Conservation (phyloP, 2,329 filamentous ascomycete species). For the Trichoderma guizhouense region DNA sequence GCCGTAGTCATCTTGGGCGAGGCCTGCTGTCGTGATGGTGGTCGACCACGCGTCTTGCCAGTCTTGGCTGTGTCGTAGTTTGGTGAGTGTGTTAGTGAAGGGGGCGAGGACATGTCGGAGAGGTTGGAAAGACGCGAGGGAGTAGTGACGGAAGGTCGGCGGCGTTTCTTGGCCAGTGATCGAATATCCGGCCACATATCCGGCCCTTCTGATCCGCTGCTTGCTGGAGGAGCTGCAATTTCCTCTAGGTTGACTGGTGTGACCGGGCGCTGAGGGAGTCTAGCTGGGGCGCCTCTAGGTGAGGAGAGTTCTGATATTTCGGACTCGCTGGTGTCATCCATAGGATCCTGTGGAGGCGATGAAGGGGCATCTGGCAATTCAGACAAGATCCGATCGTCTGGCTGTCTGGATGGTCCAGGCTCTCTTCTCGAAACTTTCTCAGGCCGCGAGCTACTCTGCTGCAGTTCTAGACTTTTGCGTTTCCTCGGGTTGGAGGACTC, state of each 20-base stretch:
- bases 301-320: constrained; percentile 39
- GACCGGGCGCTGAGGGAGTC: constrained; percentile 30
- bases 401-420: constrained; percentile 23
- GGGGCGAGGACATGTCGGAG: constrained; percentile 61
- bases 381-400: constrained; percentile 24
- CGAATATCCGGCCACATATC: constrained; percentile 52
- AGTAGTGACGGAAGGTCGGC: constrained; percentile 37
- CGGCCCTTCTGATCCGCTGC: constrained; percentile 48
- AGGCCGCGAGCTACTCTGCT: constrained; percentile 37
- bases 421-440: constrained; percentile 35
- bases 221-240: constrained; percentile 53
- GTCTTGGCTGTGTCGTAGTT: constrained; percentile 42
- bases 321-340: constrained; percentile 34
- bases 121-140: constrained; percentile 39
- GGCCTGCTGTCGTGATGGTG: constrained; percentile 31
- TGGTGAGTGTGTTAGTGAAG: constrained; percentile 64
- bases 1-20: constrained; percentile 51
- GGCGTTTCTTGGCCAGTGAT: constrained; percentile 46
- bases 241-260: constrained; percentile 48
- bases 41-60: constrained; percentile 30
- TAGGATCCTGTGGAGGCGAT: neutral
- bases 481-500: constrained; percentile 44
- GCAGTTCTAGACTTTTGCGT: constrained; percentile 52
- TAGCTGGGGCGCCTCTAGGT: constrained; percentile 29
- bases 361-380: constrained; percentile 38